These are phyloP conservation scores for Crithidia bombi DNA, from an alignment of 208 protist genomes.

Conservation along the genomic window DNA sequence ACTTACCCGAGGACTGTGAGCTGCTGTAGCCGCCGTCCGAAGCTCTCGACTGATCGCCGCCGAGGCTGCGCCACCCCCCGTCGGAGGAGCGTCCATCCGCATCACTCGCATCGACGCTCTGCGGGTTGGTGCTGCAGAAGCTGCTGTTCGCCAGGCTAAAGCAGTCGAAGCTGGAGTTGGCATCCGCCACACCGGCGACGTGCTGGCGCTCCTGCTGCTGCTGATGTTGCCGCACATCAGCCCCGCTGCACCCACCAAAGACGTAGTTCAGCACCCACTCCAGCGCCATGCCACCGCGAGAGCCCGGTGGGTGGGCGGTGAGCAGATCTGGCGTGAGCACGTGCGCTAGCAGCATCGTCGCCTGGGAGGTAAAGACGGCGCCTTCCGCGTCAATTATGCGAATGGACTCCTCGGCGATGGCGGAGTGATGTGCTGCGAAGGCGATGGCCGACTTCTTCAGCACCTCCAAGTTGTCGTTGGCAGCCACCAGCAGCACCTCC, in stretches of 20 bases:
- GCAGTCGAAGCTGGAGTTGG: conserved; percentile 25
- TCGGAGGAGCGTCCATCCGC: conserved; percentile 20
- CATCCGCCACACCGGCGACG: conserved; percentile 13
- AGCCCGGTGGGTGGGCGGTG: conserved; percentile 46
- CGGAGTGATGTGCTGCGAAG: conserved; percentile 44
- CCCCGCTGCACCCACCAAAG: conserved; percentile 46
- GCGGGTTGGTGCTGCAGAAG: conserved; percentile 26
- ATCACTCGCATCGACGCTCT: conserved; percentile 20
- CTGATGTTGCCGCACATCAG: conserved; percentile 42
- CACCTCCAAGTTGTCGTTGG: conserved; percentile 34
- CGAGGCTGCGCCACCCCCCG: conserved; percentile 18
- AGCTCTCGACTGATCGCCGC: conserved; percentile 1
- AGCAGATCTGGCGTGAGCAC: conserved; percentile 55
- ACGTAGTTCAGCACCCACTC: conserved; percentile 52
- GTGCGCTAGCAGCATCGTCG: conserved; percentile 62
- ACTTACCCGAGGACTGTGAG: conserved; percentile 11
- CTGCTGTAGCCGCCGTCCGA: conserved; percentile 24
- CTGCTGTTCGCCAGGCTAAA: conserved; percentile 33
- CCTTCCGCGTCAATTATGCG: conserved; percentile 42
- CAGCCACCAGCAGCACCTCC: conserved; percentile 27
- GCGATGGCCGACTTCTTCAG: conserved; percentile 38
- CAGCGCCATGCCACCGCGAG: conserved; percentile 47
- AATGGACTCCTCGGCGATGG: conserved; percentile 46
- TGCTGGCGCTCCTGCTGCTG: conserved; percentile 30
- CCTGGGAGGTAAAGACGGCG: conserved; percentile 50